Percentiles rank a stretch among this genome's conserved stretches.
These are phyloP conservation scores for Lupinus albus DNA, from an alignment of 306 rosid species.

Conservation along the genomic window DNA sequence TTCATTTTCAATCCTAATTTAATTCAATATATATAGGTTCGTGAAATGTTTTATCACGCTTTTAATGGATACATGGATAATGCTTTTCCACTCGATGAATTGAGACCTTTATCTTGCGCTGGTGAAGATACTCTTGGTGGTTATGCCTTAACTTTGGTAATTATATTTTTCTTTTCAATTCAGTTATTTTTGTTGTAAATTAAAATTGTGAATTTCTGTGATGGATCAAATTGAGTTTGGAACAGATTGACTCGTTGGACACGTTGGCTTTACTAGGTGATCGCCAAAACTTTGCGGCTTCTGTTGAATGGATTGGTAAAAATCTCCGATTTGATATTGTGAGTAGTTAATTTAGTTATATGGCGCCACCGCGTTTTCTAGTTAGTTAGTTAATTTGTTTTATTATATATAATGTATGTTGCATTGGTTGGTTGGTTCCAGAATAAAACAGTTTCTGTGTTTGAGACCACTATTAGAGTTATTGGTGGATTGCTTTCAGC, in stretches of 20 bases:
- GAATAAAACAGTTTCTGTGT: conserved; percentile 93
- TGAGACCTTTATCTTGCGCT: conserved; percentile 75
- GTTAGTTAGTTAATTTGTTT: neutral
- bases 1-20: neutral
- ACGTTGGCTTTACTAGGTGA: conserved; percentile 91
- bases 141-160: conserved; percentile 90
- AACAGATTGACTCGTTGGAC: conserved; percentile 88
- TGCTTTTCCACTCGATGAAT: conserved; percentile 93
- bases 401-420: neutral
- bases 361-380: neutral
- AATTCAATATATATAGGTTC: conserved; percentile 44
- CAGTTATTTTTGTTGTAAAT: no score
- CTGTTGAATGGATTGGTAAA: conserved; percentile 98
- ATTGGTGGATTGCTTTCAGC: conserved; percentile 94
- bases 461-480: conserved; percentile 87
- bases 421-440: conserved; percentile 45
- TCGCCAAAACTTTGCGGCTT: conserved; percentile 63
- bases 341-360: conserved; percentile 47
- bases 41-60: conserved; percentile 94
- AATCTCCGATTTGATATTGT: conserved; percentile 92
- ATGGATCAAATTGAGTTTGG: neutral
- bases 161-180: no score
- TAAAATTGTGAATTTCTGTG: neutral
- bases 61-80: conserved; percentile 89
- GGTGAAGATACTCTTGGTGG: conserved; percentile 93